These are phyloP conservation scores for Phaffia tasmanica DNA, from an alignment of 768 basidiomycete species.

Conservation along the genomic window DNA sequence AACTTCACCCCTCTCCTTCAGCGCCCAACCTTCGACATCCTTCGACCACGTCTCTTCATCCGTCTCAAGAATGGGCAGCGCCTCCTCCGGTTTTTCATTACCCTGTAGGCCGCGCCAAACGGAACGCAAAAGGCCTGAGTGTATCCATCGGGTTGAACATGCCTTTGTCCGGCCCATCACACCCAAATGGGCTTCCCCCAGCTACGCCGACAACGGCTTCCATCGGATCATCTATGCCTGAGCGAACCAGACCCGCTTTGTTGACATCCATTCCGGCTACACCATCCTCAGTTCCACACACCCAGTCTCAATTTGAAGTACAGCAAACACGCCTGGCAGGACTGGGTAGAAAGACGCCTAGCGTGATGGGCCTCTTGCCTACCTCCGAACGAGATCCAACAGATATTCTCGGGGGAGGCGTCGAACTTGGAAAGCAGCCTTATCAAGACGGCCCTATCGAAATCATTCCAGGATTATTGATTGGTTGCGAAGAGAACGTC, in stretches of 20 bases:
- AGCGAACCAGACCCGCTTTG: slow-evolving; percentile 1
- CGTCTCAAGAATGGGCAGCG: slow-evolving; percentile 2
- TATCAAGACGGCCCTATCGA: slow-evolving; percentile 73
- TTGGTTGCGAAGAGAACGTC: slow-evolving; percentile 86
- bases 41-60: slow-evolving; percentile 9
- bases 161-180: background rate
- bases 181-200: background rate
- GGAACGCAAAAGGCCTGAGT: slow-evolving; percentile 21
- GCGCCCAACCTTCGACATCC: slow-evolving; percentile 21
- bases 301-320: slow-evolving; percentile 1
- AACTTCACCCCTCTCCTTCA: slow-evolving; percentile 18
- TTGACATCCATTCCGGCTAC: slow-evolving; percentile 13
- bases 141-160: slow-evolving; percentile 14
- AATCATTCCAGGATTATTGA: slow-evolving; percentile 73
- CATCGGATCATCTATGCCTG: too few species aligned
- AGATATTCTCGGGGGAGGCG: background rate
- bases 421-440: slow-evolving; percentile 38
- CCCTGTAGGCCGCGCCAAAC: background rate
- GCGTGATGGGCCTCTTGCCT: slow-evolving; percentile 15
- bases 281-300: slow-evolving; percentile 11
- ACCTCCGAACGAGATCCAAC: slow-evolving; percentile 22
- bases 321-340: background rate
- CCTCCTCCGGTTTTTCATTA: background rate
- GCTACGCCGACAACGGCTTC: background rate
- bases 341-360: background rate